Conservation (phyloP, 345 rosid genomes). For the Durio zibethinus region DNA sequence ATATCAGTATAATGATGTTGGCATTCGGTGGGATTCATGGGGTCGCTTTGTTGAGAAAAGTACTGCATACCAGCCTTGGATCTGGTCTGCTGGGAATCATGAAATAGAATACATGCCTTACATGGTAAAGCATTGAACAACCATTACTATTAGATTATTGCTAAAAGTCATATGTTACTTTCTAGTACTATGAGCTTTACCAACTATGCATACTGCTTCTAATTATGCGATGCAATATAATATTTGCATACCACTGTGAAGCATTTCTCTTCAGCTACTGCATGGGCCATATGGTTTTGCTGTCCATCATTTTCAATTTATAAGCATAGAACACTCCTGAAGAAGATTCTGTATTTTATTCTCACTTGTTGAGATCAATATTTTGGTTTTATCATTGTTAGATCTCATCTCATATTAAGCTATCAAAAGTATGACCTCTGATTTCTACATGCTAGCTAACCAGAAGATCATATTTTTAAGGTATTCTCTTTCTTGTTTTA, state of each 20-base stretch:
- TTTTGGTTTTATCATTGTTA: not conserved
- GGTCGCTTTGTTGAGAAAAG: constrained; percentile 82
- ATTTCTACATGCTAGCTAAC: not conserved
- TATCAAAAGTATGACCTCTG: not conserved
- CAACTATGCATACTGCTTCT: not conserved
- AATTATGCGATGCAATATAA: not conserved
- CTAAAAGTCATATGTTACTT: not conserved
- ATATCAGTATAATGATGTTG: constrained; percentile 71
- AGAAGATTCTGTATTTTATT: not conserved
- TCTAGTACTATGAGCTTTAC: not conserved
- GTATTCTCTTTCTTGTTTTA: not conserved
- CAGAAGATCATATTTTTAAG: not conserved
- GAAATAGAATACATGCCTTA: constrained; percentile 87
- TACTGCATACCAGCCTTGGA: constrained; percentile 94
- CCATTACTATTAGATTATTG: not conserved
- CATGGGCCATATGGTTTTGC: not conserved
- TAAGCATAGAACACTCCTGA: not conserved
- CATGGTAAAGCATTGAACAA: constrained; percentile 52
- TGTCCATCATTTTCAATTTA: not conserved
- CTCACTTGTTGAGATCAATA: not conserved
- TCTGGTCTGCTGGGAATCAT: constrained; percentile 94
- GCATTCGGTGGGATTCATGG: constrained; percentile 91
- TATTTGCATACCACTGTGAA: not conserved
- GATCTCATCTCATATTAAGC: not conserved
- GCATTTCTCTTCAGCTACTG: not conserved